Base-by-base conservation (phyloP, 2,329 filamentous ascomycete species). In the Phoma sp. region DNA sequence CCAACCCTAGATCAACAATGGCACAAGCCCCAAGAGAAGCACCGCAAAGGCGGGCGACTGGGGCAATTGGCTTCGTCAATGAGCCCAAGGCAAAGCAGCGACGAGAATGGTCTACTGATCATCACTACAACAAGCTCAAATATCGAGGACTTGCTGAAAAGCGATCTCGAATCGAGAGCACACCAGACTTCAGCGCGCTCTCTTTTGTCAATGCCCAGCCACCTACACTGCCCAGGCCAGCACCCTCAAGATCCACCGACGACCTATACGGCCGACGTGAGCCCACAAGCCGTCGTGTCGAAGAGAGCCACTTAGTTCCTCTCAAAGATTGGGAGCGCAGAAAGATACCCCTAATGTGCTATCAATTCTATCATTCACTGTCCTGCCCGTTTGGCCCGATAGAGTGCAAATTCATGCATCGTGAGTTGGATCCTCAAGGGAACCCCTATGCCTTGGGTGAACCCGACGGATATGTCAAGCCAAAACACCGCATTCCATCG, bases 301-400 rank as follows among this genome's bases (percentile, higher is more conserved):
- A 52, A 37, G 58, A 66, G n/a, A 25, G 45, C 7, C 52, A 59
- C 22, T 30, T 35, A 14, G 18, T 7, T 7, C 49, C 62, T 13
- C 48, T 68, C 7, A 55, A 51, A 30, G 41, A 59, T 7, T 70
- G 64, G 59, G 68, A 71, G 42, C 7, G 27, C 4, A 40, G 57
- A 7, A 75, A 75, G 59, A 44, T 69, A 11, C 71, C 64, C 9
- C n/a, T 65, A 33, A 64, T 65, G 5, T 75, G 72, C 33, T 62
- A 56, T 39, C 47, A 66, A 1, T 74, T 67, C 66, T 65, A 58
- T 14, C 58, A 67, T 13, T 66, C 62, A 38, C 55, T 46, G 1
- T 58, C 54, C 7, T 74, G 72, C 43, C 32, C 14, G 5, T 64
- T 52, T 37, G 37, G 50, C 18, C 40, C 61, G 2, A 45, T 58